A percentile compares a stretch with the other conserved stretches of the same genome.
These are phyloP conservation scores for Hypoxylon intermedium DNA, from an alignment of 495 filamentous ascomycete genomes.

Conservation along the genomic window DNA sequence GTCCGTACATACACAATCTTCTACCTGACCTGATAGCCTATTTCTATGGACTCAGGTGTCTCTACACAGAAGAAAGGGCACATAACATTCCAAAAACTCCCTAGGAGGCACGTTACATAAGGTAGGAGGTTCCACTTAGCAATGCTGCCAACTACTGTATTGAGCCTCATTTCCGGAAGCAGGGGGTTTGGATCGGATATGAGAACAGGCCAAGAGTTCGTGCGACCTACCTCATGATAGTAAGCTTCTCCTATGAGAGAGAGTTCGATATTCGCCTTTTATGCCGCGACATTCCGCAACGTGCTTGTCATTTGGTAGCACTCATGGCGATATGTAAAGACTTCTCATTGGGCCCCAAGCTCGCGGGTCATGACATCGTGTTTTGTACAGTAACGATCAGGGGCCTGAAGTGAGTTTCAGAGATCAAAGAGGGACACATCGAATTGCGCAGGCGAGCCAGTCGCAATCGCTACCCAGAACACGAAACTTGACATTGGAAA, in stretches of 20 bases:
- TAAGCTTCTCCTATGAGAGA: neutral
- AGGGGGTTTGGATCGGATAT: conserved; percentile 27
- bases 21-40: no score
- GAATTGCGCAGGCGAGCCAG: neutral
- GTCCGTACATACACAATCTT: no score
- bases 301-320: neutral
- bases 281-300: conserved; percentile 10
- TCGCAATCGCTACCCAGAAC: neutral
- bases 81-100: conserved; percentile 18
- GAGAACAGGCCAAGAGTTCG: conserved; percentile 27
- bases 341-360: conserved; percentile 17
- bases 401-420: conserved; percentile 23
- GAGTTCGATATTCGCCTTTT: neutral
- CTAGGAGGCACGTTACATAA: neutral
- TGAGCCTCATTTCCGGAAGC: conserved; percentile 36
- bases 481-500: neutral
- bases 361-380: conserved; percentile 16
- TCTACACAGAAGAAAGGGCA: conserved; percentile 3
- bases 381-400: no score
- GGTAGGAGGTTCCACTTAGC: conserved; percentile 6
- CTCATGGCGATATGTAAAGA: conserved; percentile 1
- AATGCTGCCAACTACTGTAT: conserved; percentile 21
- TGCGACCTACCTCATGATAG: conserved; percentile 7
- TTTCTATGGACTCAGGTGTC: no score
- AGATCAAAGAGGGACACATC: no score